Percentiles rank a stretch among this genome's conserved stretches.
Evolutionary conservation across 2,329 filamentous ascomycete genomes (phyloP).

Genomic region (Capronia americana): DNA sequence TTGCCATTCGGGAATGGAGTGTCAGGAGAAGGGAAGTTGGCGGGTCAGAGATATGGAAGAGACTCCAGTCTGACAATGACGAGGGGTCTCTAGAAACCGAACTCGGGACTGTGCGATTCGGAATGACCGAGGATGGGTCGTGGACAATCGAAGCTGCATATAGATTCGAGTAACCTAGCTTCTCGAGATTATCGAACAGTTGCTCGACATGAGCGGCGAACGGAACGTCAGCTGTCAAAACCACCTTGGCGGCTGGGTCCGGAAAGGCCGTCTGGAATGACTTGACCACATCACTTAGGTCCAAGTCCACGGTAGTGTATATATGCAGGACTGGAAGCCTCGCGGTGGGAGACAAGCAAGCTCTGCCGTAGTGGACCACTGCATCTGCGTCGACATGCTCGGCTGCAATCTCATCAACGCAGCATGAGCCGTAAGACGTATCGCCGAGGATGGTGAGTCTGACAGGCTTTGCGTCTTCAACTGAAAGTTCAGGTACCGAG

Average conservation of each 20-base stretch:
- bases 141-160: slow-evolving; percentile 75
- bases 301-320: slow-evolving; percentile 77
- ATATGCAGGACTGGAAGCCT: slow-evolving; percentile 87
- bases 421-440: slow-evolving; percentile 96
- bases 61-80: slow-evolving; percentile 68
- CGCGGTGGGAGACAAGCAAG: slow-evolving; percentile 88
- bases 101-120: slow-evolving; percentile 75
- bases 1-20: slow-evolving; percentile 79
- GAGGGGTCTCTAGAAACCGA: slow-evolving; percentile 54
- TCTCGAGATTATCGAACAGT: slow-evolving; percentile 62
- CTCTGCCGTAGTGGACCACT: slow-evolving; percentile 91
- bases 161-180: slow-evolving; percentile 71
- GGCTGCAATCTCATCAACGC: slow-evolving; percentile 94
- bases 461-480: slow-evolving; percentile 40
- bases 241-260: slow-evolving; percentile 66
- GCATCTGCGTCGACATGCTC: slow-evolving; percentile 91
- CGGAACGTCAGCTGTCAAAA: slow-evolving; percentile 88
- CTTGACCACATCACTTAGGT: slow-evolving; percentile 63
- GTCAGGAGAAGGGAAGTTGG: slow-evolving; percentile 84
- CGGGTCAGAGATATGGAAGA: slow-evolving; percentile 86
- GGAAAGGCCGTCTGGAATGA: slow-evolving; percentile 74
- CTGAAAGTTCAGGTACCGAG: slow-evolving; percentile 15
- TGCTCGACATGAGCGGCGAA: slow-evolving; percentile 75
- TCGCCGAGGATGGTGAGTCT: slow-evolving; percentile 85
- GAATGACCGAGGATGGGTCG: slow-evolving; percentile 78